Base-by-base conservation (phyloP, 2,329 filamentous ascomycete genomes). In the Verruconis gallopava region DNA sequence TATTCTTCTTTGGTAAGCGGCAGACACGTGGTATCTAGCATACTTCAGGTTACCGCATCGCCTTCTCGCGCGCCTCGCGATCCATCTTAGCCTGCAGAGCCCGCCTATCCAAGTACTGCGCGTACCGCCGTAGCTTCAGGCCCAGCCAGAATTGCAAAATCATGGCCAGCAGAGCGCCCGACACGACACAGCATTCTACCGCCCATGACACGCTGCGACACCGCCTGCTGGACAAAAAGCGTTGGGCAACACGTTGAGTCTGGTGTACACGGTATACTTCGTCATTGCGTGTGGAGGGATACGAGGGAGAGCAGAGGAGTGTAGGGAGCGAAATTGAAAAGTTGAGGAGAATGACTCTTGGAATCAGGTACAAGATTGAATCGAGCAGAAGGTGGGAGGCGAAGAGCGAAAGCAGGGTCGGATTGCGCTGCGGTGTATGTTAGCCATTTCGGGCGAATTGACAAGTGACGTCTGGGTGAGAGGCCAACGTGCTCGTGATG, bases 371-470 rank as follows among this genome's bases (percentile, higher is more conserved):
- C 46, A 57, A 37, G 18, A 50, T 15, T 33, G 53, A 44, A 44
- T 56, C 48, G 45, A 53, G 44, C 44, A 55, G 46, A 45, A 56
- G 46, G 37, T 55, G 46, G 45, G 50, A 37, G 38, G 49, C 45
- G 35, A 51, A 52, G 20, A 51, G 45, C 13, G 46, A 41, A 4
- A 50, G 39, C 4, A 48, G 40, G 11, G 48, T 21, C n/a, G 45
- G 21, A 32, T 42, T 43, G 38, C 45, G 48, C 46, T 50, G 40
- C 13, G 9, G 6, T 30, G 13, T 18, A 15, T 9, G n/a, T 21
- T 20, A 43, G 28, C 17, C 9, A 11, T 6, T 11, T 15, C 18
- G 12, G 17, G 17, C 18, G 25, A 6, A 11, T 36, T n/a, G n/a
- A n/a, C n/a, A n/a, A n/a, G n/a, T n/a, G n/a, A n/a, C n/a, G n/a